Evolutionary conservation across 2,329 filamentous ascomycete genomes (phyloP), one percentile per base, ranked within the genome.

Genomic region (Nothophoma quercina): DNA sequence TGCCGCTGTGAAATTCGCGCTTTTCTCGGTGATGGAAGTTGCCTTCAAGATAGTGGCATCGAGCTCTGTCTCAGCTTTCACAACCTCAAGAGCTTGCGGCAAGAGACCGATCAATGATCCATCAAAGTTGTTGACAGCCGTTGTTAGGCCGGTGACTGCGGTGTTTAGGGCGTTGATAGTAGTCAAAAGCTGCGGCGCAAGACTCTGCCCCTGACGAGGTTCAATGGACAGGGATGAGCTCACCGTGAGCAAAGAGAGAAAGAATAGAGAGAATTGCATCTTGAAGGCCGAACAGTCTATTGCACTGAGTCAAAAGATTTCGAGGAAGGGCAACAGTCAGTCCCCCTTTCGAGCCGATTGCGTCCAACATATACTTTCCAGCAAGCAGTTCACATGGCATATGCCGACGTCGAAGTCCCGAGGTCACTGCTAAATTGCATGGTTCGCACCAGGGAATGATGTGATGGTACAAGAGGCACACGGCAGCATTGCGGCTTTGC

Each of bases 91-190:
- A 10, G 58, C 59, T 35, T 67, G 64, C 9, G 64, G 63, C 4
- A 67, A 19, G 0, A 64, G 29, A 7, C 55, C 47, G 1, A 67
- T 35, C 2, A 64, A 33, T 1, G 54, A 57, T 23, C 61, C 61
- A 23, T 67, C 63, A 38, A 64, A 67, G 7, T 49, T 53, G 35
- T 59, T 62, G 25, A 67, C 62, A 2, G 61, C 64, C 9, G 46
- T 44, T 13, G 63, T 67, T 3, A 65, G 57, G 5, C 50, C 26
- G 10, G 42, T 46, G 12, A 63, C 51, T 4, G 58, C 59, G 3
- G 54, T 38, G 40, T 62, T 63, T 2, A 65, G 51, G 5, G 48
- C 53, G 6, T 38, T 47, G 39, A 65, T 63, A 5, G 62, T 53
- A 9, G 39, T 32, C 12, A 60, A 52, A 5, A 66, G 38, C 38